Evolutionary conservation across 805 yeast genomes (phyloP).

Genomic region (Hanseniaspora lindneri): DNA sequence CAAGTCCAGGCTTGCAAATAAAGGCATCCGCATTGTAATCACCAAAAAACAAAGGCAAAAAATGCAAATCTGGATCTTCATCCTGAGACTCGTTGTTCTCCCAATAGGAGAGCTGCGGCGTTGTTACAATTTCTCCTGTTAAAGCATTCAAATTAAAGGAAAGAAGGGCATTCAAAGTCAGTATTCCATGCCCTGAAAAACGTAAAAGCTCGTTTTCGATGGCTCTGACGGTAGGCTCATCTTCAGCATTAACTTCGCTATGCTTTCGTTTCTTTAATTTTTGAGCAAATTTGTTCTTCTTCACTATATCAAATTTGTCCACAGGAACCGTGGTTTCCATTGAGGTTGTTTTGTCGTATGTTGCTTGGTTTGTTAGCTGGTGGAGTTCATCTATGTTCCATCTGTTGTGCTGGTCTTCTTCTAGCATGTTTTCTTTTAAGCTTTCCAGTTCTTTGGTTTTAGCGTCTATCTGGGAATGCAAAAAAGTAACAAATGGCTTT

Average conservation of each 20-base stretch:
- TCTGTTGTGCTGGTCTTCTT: not conserved
- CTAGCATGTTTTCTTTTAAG: not conserved
- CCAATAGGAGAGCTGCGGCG: conserved; percentile 6
- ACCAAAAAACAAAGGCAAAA: conserved; percentile 3
- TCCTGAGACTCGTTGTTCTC: not conserved
- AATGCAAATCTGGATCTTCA: not conserved
- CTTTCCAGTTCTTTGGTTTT: not conserved
- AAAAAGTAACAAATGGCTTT: not conserved
- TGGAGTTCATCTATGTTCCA: conserved; percentile 3
- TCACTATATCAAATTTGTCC: conserved; percentile 10
- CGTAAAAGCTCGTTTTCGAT: conserved; percentile 1
- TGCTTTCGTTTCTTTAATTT: not conserved
- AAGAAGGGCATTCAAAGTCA: not conserved
- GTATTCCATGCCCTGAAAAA: not conserved
- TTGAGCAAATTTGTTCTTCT: not conserved
- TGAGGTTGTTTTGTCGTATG: conserved; percentile 7
- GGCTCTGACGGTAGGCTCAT: not conserved
- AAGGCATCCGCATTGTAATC: not conserved
- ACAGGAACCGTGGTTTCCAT: conserved; percentile 8
- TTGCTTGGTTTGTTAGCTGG: not conserved
- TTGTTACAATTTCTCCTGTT: conserved; percentile 3
- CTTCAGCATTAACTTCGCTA: not conserved
- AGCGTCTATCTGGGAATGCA: not conserved
- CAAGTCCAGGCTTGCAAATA: conserved; percentile 9
- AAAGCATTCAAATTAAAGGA: not conserved